phyloP scores from a whole-genome alignment of 805 yeast species.

The Kodamaea nitidulidarum region DNA sequence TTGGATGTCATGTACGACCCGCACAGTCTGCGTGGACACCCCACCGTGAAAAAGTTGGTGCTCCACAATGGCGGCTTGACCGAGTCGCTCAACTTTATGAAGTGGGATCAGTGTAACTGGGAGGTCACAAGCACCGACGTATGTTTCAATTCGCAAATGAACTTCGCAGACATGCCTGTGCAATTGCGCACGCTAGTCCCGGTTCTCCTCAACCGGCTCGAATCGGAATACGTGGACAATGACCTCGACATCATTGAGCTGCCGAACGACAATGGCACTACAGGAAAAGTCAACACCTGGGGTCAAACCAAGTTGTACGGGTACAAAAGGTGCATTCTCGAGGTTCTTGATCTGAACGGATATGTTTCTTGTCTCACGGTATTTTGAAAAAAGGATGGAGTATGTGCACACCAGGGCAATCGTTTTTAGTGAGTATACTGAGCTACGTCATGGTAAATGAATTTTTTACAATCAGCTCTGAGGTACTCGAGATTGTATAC shows the following conservation, averaged over 20 bases:
- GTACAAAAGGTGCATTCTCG: constrained; percentile 38
- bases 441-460: too few species aligned
- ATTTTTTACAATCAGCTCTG: too few species aligned
- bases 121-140: constrained; percentile 18
- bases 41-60: constrained; percentile 40
- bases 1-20: constrained; percentile 51
- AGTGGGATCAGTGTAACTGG: constrained; percentile 51
- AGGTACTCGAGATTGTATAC: too few species aligned
- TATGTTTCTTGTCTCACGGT: constrained; percentile 36
- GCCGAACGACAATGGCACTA: constrained; percentile 1
- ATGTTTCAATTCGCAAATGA: constrained; percentile 24
- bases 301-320: constrained; percentile 42
- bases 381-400: constrained; percentile 26
- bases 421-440: too few species aligned
- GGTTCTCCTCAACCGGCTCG: constrained; percentile 35
- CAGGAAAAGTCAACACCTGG: constrained; percentile 31
- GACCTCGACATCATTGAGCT: constrained; percentile 31
- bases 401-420: too few species aligned
- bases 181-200: constrained; percentile 21
- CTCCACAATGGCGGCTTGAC: constrained; percentile 49
- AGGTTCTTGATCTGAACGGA: constrained; percentile 36
- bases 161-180: constrained; percentile 28
- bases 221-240: constrained; percentile 36
- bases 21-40: constrained; percentile 15
- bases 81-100: constrained; percentile 51